phyloP scores from a whole-genome alignment of 768 basidiomycete genomes.

The Coprinellus micaceus region DNA sequence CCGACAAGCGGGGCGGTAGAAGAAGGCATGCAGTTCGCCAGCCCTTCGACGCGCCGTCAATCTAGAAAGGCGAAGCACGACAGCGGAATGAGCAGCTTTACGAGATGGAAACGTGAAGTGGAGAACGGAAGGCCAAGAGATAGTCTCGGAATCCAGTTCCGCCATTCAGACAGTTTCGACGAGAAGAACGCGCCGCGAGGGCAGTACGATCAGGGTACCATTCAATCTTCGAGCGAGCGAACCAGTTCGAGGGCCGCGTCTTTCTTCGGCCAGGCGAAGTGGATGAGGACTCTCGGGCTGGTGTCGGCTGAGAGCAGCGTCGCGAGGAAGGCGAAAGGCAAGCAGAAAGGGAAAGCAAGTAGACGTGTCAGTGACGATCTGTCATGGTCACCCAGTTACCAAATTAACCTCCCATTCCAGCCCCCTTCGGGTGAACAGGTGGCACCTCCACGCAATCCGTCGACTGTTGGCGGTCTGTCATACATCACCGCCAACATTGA shows the following conservation, averaged over 20 bases:
- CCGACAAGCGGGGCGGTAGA: background rate
- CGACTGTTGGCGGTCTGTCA: background rate
- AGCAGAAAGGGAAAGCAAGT: constrained; percentile 34
- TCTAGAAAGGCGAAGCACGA: constrained; percentile 13
- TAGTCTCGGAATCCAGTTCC: constrained; percentile 37
- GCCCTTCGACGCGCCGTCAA: background rate
- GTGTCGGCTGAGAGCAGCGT: constrained; percentile 9
- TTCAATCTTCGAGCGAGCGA: constrained; percentile 7
- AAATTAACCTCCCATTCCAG: constrained; percentile 31
- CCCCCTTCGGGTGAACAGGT: constrained; percentile 18
- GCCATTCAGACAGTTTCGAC: constrained; percentile 33
- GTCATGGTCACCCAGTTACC: constrained; percentile 34
- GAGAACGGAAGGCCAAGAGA: constrained; percentile 30
- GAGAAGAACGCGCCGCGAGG: constrained; percentile 11
- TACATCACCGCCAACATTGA: constrained; percentile 2
- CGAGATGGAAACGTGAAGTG: constrained; percentile 42
- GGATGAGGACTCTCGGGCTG: constrained; percentile 8
- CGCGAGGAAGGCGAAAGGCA: constrained; percentile 16
- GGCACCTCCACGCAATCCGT: background rate
- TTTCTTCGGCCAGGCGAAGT: constrained; percentile 19
- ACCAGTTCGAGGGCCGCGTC: constrained; percentile 24
- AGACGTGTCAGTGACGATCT: constrained; percentile 29
- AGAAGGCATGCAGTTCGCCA: background rate
- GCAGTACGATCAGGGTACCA: constrained; percentile 12
- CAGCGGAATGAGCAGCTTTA: constrained; percentile 36